Conservation (phyloP, 495 filamentous ascomycete genomes). For the Penicillium cataractarum region DNA sequence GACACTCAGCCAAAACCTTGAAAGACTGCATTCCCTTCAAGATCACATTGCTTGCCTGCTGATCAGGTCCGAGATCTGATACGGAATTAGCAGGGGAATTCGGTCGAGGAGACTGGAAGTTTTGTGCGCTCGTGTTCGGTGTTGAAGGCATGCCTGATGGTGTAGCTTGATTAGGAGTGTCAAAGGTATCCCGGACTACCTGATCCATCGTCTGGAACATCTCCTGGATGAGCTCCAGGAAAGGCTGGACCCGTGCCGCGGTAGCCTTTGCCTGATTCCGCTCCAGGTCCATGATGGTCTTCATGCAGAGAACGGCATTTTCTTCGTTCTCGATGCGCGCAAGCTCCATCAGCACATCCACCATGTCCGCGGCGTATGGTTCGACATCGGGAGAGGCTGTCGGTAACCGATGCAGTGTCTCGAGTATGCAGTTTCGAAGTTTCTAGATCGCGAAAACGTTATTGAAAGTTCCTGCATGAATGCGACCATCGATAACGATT, state of each 20-base stretch:
- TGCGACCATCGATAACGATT: conserved; percentile 1
- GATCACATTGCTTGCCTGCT: conserved; percentile 77
- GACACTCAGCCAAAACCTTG: conserved; percentile 96
- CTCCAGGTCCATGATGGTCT: conserved; percentile 95
- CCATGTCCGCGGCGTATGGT: conserved; percentile 81
- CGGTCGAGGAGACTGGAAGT: conserved; percentile 84
- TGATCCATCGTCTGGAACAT: conserved; percentile 94
- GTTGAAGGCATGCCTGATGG: conserved; percentile 74
- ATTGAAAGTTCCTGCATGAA: conserved; percentile 12
- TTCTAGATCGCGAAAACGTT: conserved; percentile 56
- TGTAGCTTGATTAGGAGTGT: conserved; percentile 67
- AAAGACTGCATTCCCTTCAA: conserved; percentile 97
- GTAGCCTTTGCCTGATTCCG: conserved; percentile 87
- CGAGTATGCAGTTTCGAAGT: conserved; percentile 86
- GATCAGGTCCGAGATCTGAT: conserved; percentile 75
- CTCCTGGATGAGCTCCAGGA: conserved; percentile 89
- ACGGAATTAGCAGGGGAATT: conserved; percentile 83
- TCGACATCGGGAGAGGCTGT: conserved; percentile 82
- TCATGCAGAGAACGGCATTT: conserved; percentile 96
- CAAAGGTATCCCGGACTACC: conserved; percentile 91
- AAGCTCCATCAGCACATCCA: conserved; percentile 84
- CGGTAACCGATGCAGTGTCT: conserved; percentile 91
- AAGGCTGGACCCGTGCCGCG: conserved; percentile 78
- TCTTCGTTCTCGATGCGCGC: conserved; percentile 95
- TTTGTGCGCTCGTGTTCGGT: conserved; percentile 69